Percentiles rank a stretch among this genome's conserved stretches.
Conservation (phyloP, 257 asterid species). For the Lithospermum erythrorhizon region DNA sequence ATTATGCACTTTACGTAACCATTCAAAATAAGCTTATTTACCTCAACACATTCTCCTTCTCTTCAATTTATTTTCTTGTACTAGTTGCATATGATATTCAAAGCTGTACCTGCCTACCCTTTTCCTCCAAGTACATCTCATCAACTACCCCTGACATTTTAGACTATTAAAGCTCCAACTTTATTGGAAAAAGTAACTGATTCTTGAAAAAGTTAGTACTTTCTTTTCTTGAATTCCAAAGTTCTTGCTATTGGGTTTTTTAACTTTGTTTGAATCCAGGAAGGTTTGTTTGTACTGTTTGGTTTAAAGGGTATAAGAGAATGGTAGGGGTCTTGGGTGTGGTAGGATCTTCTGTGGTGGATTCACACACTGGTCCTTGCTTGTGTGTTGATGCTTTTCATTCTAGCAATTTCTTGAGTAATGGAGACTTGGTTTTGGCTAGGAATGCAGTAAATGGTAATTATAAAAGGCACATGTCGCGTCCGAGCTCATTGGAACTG, state of each 20-base stretch:
- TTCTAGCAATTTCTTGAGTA: conserved; percentile 23
- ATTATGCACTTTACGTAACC: conserved; percentile 1
- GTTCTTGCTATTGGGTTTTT: background rate
- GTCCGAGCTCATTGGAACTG: conserved; percentile 30
- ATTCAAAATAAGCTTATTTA: conserved; percentile 1
- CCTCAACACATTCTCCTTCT: background rate
- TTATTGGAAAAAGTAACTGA: conserved; percentile 28
- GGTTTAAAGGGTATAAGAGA: background rate
- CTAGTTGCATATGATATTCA: background rate
- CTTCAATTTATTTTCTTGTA: conserved; percentile 8
- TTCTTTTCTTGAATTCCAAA: background rate
- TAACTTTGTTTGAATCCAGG: background rate
- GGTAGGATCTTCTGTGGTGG: conserved; percentile 49
- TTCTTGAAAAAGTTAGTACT: background rate
- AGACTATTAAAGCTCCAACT: conserved; percentile 14
- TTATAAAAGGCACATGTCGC: conserved; percentile 27
- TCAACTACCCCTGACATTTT: conserved; percentile 10
- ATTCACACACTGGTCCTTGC: conserved; percentile 36
- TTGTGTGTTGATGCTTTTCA: conserved; percentile 40
- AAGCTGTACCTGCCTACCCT: conserved; percentile 21
- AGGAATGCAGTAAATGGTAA: conserved; percentile 12
- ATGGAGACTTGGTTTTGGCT: conserved; percentile 25
- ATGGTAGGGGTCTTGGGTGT: conserved; percentile 18
- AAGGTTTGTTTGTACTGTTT: conserved; percentile 2
- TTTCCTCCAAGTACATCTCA: conserved; percentile 20